Base-by-base conservation (phyloP, 2,329 filamentous ascomycete genomes). In the Cercospora citrullina region DNA sequence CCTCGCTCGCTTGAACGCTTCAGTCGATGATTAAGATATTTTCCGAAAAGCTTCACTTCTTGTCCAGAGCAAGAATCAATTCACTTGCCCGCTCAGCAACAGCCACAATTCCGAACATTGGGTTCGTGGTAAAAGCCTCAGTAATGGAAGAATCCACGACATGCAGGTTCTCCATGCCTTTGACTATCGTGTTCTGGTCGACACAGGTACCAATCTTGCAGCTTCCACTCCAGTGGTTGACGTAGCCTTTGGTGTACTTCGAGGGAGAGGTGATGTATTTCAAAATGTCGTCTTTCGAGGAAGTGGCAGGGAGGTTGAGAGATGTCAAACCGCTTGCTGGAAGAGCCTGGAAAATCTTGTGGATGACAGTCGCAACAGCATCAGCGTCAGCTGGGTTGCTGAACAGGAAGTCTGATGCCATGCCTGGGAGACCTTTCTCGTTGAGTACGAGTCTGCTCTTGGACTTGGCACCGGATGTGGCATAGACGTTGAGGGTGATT, bases 401-500 rank as follows among this genome's bases (percentile, higher is more conserved):
- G 75, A 84, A 85, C 76, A 85, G 86, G 65, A 85, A 85, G 0
- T 79, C 73, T 0, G 84, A 86, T 2, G 80, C 78, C 8, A 86
- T 78, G 0, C 85, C 85, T 0, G 85, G 86, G 0, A 85, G 86
- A 6, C 85, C 85, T 1, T 86, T 76, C 26, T 61, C 62, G 75
- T 87, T 86, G 23, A 87, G 79, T 0, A 84, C 86, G 39, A 87
- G 83, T 66, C 79, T 78, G 1, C 85, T 84, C 0, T 79, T 75
- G 2, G 85, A 87, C 5, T 80, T 79, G 23, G 87, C 78, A 0
- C 85, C 85, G 0, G 84, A 86, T 0, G 85, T 87, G 8, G 85
- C 85, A 76, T 87, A 87, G 4, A 87, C 76, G 74, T 87, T 87
- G 21, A 87, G 78, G 0, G 85, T 87, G 62, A 87, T 84, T 68